Percentiles rank a stretch among this genome's conserved stretches.
Evolutionary conservation across 2,329 filamentous ascomycete genomes (phyloP).

Genomic region (Cladophialophora exuberans): DNA sequence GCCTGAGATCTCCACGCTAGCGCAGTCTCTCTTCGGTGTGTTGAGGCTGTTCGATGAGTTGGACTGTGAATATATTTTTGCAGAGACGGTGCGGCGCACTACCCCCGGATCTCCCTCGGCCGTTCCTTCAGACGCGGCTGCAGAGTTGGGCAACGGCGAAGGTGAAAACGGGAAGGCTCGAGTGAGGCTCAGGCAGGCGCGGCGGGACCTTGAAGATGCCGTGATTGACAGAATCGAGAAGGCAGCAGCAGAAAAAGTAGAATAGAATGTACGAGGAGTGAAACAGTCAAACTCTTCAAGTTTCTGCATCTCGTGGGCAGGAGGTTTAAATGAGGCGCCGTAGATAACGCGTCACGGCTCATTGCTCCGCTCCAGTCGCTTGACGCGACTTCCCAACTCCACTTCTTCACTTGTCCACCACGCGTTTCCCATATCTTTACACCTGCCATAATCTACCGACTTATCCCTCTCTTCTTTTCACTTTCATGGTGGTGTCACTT

Average conservation of each 20-base stretch:
- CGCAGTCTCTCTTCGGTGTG: constrained; percentile 84
- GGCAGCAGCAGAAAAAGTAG: constrained; percentile 56
- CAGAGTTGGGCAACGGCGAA: constrained; percentile 37
- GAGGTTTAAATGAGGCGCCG: no score
- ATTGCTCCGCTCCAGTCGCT: no score
- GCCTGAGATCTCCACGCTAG: constrained; percentile 70
- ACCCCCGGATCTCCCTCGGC: background rate
- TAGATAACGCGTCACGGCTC: no score
- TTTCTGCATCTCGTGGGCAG: no score
- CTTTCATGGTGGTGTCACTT: background rate
- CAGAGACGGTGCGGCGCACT: constrained; percentile 71
- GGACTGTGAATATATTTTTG: constrained; percentile 80
- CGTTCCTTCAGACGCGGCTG: constrained; percentile 29
- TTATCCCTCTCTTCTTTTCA: no score
- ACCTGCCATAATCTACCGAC: no score
- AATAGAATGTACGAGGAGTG: no score
- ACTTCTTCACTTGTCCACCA: no score
- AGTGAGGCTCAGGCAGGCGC: background rate
- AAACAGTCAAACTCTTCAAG: no score
- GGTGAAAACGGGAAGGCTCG: background rate
- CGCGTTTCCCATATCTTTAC: no score
- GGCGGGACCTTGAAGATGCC: constrained; percentile 67
- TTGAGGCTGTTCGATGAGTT: constrained; percentile 81
- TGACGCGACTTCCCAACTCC: no score
- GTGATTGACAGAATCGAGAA: constrained; percentile 84